Percentiles rank a stretch among this genome's conserved stretches.
Evolutionary conservation across 1,139 yeast genomes (phyloP).

Genomic region (Tardiomyces blankii): DNA sequence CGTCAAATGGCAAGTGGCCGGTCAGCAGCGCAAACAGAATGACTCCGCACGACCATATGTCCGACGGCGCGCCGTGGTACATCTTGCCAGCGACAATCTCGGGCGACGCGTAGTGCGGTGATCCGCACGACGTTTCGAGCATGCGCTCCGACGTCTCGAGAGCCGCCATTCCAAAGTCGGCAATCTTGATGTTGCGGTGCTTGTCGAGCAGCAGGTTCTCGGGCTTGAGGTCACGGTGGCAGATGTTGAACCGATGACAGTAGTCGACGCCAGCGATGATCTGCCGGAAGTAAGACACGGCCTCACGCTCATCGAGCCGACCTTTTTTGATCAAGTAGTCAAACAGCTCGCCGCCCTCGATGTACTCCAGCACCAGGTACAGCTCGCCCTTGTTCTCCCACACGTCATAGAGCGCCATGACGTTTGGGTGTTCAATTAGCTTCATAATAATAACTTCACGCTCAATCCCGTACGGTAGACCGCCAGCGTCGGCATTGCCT

Average conservation of each 20-base stretch:
- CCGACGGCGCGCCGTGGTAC: slow-evolving; percentile 95
- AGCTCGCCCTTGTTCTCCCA: slow-evolving; percentile 96
- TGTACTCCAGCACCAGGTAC: slow-evolving; percentile 84
- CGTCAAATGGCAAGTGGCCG: slow-evolving; percentile 95
- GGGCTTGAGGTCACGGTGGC: slow-evolving; percentile 91
- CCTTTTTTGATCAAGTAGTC: slow-evolving; percentile 87
- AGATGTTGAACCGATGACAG: slow-evolving; percentile 85
- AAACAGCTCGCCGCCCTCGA: slow-evolving; percentile 95
- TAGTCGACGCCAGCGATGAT: slow-evolving; percentile 86
- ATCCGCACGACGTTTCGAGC: slow-evolving; percentile 92
- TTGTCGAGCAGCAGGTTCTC: slow-evolving; percentile 84
- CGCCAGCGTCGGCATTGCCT: slow-evolving; percentile 39
- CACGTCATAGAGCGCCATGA: slow-evolving; percentile 92
- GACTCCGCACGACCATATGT: slow-evolving; percentile 98
- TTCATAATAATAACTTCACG: slow-evolving; percentile 92
- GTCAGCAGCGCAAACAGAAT: slow-evolving; percentile 86
- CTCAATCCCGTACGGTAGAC: slow-evolving; percentile 87
- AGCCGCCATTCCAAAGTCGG: slow-evolving; percentile 99
- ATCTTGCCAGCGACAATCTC: slow-evolving; percentile 92
- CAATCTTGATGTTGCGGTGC: slow-evolving; percentile 82
- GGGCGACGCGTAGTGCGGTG: slow-evolving; percentile 98
- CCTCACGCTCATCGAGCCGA: slow-evolving; percentile 78
- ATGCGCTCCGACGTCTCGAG: slow-evolving; percentile 75
- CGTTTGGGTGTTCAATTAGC: slow-evolving; percentile 83
- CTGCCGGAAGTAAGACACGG: slow-evolving; percentile 82